Conservation (phyloP, 2,329 filamentous ascomycete genomes). For the Colletotrichum tabaci region DNA sequence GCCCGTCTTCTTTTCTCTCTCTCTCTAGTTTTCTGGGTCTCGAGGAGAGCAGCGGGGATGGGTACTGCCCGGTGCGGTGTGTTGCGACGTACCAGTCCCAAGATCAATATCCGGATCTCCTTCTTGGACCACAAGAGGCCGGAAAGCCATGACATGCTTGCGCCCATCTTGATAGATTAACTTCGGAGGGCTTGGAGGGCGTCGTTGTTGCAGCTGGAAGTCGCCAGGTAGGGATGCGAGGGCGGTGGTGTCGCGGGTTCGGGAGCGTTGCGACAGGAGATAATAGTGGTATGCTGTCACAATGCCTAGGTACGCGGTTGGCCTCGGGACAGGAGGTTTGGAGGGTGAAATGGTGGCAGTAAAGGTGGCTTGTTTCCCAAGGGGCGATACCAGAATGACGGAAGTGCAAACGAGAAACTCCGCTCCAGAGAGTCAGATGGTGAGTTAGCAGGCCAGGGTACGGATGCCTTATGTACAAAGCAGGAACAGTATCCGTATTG, state of each 20-base stretch:
- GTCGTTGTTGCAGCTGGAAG: background rate
- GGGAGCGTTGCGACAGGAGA: constrained; percentile 20
- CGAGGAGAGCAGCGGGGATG: background rate
- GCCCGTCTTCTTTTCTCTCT: background rate
- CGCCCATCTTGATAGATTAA: constrained; percentile 68
- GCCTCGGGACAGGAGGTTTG: constrained; percentile 30
- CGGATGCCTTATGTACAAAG: constrained; percentile 22
- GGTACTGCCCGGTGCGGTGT: background rate
- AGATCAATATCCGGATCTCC: constrained; percentile 95
- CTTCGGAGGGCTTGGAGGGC: constrained; percentile 8
- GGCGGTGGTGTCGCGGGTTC: constrained; percentile 12
- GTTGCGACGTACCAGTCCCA: constrained; percentile 81
- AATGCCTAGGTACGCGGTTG: constrained; percentile 28
- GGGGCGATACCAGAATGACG: constrained; percentile 21
- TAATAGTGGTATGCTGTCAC: constrained; percentile 16
- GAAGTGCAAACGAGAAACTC: constrained; percentile 13
- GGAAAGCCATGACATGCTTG: constrained; percentile 78
- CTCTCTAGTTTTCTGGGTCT: no score
- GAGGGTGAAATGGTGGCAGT: constrained; percentile 26
- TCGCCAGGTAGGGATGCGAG: constrained; percentile 8
- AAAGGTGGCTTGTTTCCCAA: constrained; percentile 42
- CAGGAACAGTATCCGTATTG: background rate
- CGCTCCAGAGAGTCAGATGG: constrained; percentile 4
- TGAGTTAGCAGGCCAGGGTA: background rate
- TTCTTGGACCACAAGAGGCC: constrained; percentile 91